phyloP scores from a whole-genome alignment of 208 protist genomes.

The Leishmania guyanensis region DNA sequence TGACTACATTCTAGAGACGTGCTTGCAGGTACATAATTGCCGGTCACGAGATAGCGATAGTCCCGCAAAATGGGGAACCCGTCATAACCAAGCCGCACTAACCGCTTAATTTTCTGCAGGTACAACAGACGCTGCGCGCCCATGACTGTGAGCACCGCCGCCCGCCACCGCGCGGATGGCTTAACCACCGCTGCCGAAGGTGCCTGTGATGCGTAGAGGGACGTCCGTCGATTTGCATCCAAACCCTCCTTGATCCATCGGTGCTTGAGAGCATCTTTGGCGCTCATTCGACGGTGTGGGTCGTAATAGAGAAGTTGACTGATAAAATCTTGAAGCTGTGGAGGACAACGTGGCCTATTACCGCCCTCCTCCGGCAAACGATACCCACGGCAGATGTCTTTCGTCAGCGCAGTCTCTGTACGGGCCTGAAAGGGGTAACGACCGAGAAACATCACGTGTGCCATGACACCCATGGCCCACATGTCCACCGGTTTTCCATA shows the following conservation, averaged over 20 bases:
- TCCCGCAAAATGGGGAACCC: slow-evolving; percentile 49
- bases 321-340: slow-evolving; percentile 79
- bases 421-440: slow-evolving; percentile 79
- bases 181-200: neutral
- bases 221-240: slow-evolving; percentile 24
- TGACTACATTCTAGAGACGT: slow-evolving; percentile 61
- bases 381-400: slow-evolving; percentile 51
- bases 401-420: slow-evolving; percentile 37
- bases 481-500: slow-evolving; percentile 93
- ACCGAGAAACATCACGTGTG: slow-evolving; percentile 83
- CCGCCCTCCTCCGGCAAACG: neutral
- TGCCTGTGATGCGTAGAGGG: slow-evolving; percentile 8
- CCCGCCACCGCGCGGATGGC: slow-evolving; percentile 42
- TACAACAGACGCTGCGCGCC: slow-evolving; percentile 70
- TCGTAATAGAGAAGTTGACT: slow-evolving; percentile 69
- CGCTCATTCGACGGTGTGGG: slow-evolving; percentile 75
- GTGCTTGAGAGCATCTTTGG: slow-evolving; percentile 83
- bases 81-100: slow-evolving; percentile 54
- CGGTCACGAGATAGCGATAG: slow-evolving; percentile 69
- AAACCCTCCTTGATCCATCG: slow-evolving; percentile 75
- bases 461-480: slow-evolving; percentile 91
- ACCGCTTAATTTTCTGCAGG: slow-evolving; percentile 46
- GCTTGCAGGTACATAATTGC: slow-evolving; percentile 43
- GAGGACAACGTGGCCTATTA: slow-evolving; percentile 1
- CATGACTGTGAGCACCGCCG: slow-evolving; percentile 57